These are phyloP conservation scores for Meyerozyma sp. DNA, from an alignment of 1,139 yeast genomes.

Conservation along the genomic window DNA sequence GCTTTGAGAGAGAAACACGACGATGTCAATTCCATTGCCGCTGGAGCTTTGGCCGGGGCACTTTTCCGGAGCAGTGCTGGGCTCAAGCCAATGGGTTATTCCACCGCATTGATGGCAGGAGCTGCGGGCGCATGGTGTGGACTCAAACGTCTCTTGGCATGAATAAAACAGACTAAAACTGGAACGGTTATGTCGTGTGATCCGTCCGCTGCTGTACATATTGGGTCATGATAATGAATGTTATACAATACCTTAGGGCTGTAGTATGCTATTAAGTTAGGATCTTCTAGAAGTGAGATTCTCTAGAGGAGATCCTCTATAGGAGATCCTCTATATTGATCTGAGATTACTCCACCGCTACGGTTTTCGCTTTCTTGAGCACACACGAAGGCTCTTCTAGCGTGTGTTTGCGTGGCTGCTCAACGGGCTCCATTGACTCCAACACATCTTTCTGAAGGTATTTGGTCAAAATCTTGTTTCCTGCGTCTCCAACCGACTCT, in stretches of 20 bases:
- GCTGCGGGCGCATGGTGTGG: conserved; percentile 96
- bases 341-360: neutral
- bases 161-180: neutral
- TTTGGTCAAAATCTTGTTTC: conserved; percentile 24
- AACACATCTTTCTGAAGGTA: conserved; percentile 28
- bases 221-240: conserved; percentile 2
- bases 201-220: conserved; percentile 8
- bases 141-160: conserved; percentile 47
- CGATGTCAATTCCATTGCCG: conserved; percentile 71
- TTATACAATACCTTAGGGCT: neutral
- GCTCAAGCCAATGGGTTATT: conserved; percentile 77
- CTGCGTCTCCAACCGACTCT: conserved; percentile 23
- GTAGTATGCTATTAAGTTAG: neutral
- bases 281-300: no score
- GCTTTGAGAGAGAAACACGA: conserved; percentile 85
- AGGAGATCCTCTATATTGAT: no score
- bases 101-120: conserved; percentile 79
- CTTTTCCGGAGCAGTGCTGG: conserved; percentile 85
- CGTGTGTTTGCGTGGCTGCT: neutral
- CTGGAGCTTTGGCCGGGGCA: conserved; percentile 94
- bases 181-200: neutral
- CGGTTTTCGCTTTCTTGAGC: neutral
- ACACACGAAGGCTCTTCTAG: neutral
- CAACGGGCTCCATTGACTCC: neutral
- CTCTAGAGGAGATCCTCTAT: no score